Evolutionary conservation across 176 grass and related monocot species (phyloP).

Genomic region (Calamus simplicifolius): DNA sequence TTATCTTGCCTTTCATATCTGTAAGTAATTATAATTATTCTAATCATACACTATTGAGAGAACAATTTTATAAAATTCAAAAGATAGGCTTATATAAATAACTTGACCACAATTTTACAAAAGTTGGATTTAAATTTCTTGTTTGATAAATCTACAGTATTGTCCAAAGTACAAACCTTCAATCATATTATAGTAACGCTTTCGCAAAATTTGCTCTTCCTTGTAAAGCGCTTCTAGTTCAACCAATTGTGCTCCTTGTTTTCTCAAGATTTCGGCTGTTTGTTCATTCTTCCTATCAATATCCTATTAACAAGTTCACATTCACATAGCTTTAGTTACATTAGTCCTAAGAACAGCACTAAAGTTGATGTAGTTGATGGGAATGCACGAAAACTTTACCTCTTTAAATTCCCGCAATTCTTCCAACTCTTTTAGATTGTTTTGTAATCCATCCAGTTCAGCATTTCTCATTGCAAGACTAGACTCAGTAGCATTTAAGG

Average conservation of each 20-base stretch:
- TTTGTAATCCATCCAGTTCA: constrained; percentile 67
- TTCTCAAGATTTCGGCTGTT: constrained; percentile 86
- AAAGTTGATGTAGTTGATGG: too few relatives aligned
- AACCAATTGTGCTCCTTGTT: constrained; percentile 77
- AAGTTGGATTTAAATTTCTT: too few relatives aligned
- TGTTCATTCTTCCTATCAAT: constrained; percentile 93
- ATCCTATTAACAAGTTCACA: constrained; percentile 38
- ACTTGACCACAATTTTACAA: too few relatives aligned
- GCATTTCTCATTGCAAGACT: constrained; percentile 55
- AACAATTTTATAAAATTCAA: too few relatives aligned
- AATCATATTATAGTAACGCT: constrained; percentile 94
- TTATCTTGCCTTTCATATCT: constrained; percentile 99
- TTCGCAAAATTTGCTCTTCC: constrained; percentile 87
- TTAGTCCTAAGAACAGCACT: too few relatives aligned
- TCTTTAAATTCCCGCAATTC: constrained; percentile 94
- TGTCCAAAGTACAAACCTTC: constrained; percentile 48
- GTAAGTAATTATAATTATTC: not conserved
- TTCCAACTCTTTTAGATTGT: constrained; percentile 75
- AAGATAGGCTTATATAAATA: too few relatives aligned
- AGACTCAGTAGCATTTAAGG: constrained; percentile 50
- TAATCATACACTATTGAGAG: too few relatives aligned
- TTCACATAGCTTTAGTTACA: too few relatives aligned
- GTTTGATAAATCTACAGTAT: too few relatives aligned
- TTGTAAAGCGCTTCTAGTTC: constrained; percentile 91
- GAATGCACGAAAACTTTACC: constrained; percentile 26